Percentiles rank a stretch among this genome's conserved stretches.
These are phyloP conservation scores for Priceomyces melissophilus DNA, from an alignment of 805 yeast genomes.

Conservation along the genomic window DNA sequence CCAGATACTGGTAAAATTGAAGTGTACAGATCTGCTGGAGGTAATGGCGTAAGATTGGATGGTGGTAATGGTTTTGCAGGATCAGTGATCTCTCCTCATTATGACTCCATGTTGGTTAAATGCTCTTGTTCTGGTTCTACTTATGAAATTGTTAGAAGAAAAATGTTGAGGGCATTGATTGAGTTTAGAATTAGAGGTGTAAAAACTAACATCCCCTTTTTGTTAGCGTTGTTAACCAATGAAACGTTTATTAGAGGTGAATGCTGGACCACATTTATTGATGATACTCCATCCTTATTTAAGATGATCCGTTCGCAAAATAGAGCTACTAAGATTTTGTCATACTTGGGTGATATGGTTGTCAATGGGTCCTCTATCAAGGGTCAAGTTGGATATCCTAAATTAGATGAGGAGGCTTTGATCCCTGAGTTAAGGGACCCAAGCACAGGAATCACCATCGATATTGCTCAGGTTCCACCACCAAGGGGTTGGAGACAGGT, in stretches of 20 bases:
- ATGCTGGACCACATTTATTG: conserved; percentile 98
- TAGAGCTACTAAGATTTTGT: conserved; percentile 91
- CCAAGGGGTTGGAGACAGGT: conserved; percentile 92
- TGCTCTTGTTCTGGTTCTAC: conserved; percentile 97
- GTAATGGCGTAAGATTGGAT: conserved; percentile 97
- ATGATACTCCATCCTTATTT: conserved; percentile 94
- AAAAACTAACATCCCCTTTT: conserved; percentile 95
- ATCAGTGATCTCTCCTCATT: conserved; percentile 92
- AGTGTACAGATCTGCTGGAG: conserved; percentile 97
- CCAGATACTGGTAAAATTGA: conserved; percentile 98
- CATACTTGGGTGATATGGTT: conserved; percentile 87
- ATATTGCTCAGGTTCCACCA: conserved; percentile 48
- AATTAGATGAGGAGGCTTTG: conserved; percentile 68
- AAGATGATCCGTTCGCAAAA: conserved; percentile 92
- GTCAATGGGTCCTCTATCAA: conserved; percentile 95
- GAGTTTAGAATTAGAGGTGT: conserved; percentile 99
- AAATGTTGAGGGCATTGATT: conserved; percentile 94
- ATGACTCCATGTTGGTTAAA: conserved; percentile 97
- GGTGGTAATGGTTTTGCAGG: conserved; percentile 99
- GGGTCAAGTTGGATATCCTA: conserved; percentile 94
- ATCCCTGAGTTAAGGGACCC: conserved; percentile 70
- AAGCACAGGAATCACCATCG: conserved; percentile 53
- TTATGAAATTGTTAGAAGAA: conserved; percentile 93
- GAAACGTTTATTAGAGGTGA: conserved; percentile 80
- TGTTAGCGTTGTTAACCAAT: conserved; percentile 86